Evolutionary conservation across 139 green algal species (phyloP).

Genomic region (Auxenochlorella protothecoides): DNA sequence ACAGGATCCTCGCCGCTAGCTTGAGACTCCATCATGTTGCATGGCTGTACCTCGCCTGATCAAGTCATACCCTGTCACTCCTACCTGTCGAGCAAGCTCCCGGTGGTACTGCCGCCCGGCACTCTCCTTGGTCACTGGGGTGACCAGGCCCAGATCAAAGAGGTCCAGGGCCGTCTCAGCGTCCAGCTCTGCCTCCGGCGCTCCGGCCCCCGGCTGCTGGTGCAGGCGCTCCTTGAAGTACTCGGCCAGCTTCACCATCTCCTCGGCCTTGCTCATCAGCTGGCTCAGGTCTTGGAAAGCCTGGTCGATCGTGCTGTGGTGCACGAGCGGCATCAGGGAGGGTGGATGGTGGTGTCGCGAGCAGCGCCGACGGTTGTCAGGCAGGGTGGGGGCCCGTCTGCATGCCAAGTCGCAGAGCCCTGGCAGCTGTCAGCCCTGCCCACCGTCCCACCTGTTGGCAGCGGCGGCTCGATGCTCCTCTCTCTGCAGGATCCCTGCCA

Average conservation of each 20-base stretch:
- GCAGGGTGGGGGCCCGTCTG: too few species aligned
- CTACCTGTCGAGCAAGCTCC: slow-evolving; percentile 68
- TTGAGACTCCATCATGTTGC: not conserved
- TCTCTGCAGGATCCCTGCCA: slow-evolving; percentile 25
- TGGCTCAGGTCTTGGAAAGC: slow-evolving; percentile 64
- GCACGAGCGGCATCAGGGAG: not conserved
- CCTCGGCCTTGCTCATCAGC: slow-evolving; percentile 65
- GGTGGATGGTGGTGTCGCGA: not conserved
- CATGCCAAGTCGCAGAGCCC: too few species aligned
- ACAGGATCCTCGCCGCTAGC: too few species aligned
- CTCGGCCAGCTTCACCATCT: slow-evolving; percentile 76
- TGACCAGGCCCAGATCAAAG: slow-evolving; percentile 74
- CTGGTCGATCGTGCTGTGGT: slow-evolving; percentile 23
- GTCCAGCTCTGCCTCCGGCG: slow-evolving; percentile 38
- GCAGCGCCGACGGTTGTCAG: too few species aligned
- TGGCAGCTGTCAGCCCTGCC: too few species aligned
- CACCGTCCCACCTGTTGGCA: slow-evolving; percentile 10
- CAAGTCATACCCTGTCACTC: not conserved
- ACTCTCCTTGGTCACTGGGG: slow-evolving; percentile 76
- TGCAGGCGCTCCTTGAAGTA: slow-evolving; percentile 32
- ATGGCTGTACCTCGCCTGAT: not conserved
- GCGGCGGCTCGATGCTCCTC: slow-evolving; percentile 24
- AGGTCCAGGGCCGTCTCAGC: slow-evolving; percentile 64
- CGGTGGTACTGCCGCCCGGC: slow-evolving; percentile 68
- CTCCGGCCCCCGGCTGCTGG: not conserved